Evolutionary conservation across 768 basidiomycete species (phyloP), one percentile per base, ranked within the genome.

Genomic region (Roridomyces roridus): DNA sequence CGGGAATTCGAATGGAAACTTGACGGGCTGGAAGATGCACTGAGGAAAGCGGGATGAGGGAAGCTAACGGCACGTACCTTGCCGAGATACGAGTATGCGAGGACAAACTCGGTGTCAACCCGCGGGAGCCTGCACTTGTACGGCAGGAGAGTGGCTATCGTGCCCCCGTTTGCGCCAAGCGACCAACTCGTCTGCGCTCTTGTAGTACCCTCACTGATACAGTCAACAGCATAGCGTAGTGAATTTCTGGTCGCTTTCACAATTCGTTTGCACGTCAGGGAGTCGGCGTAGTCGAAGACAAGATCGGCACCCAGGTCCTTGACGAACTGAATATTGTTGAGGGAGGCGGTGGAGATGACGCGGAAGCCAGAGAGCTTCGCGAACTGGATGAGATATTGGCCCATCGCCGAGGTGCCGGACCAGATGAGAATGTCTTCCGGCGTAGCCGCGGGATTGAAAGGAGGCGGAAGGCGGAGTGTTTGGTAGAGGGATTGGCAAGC

Each of bases 301-400:
- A 69, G 72, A 29, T 75, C 70, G 1, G 82, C 83, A 4, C 83
- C 81, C 9, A 78, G 65, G 2, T 65, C 55, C 37, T 71, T 72
- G 20, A 81, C 59, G 17, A 75, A 64, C 0, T 67, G 69, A 41
- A 71, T 68, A 57, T 80, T 78, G 26, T 64, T 60, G 15, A 73
- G 68, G 0, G 80, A 81, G 5, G 79, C 74, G 21, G 78, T 79
- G 7, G 81, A 73, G 18, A 79, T 70, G 42, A 82, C 76, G 23
- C 72, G 72, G 52, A 80, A 71, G 14, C 81, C 82, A 0, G 76
- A 62, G 4, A 76, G 65, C 31, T 74, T 73, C 3, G 76, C 74
- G 15, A 82, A 71, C 58, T 78, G 75, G 17, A 82, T 68, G 0
- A 75, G 75, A 53, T 64, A 72, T 25, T 67, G 64, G 0, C 76